These are phyloP conservation scores for Arthrobotrys musiformis DNA, from an alignment of 2,329 filamentous ascomycete genomes.

Conservation along the genomic window DNA sequence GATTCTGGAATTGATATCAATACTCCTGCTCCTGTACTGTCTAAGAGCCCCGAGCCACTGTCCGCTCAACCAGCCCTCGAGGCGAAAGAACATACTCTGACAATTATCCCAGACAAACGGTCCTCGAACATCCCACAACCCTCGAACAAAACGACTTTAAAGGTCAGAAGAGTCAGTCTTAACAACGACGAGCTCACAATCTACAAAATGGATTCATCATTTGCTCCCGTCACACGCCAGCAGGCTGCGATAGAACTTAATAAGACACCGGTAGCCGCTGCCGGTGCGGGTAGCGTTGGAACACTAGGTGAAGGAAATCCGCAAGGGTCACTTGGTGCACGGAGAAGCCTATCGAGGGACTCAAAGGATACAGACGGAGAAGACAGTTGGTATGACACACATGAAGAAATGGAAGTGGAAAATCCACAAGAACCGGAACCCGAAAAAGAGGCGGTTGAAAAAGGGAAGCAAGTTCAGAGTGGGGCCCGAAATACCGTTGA, in stretches of 20 bases:
- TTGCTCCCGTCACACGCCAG: conserved; percentile 43
- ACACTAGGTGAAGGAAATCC: not conserved
- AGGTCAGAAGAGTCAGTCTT: not conserved
- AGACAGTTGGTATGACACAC: not conserved
- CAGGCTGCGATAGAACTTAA: conserved; percentile 33
- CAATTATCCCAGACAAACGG: not conserved
- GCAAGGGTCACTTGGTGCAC: not conserved
- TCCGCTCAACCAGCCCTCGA: not conserved
- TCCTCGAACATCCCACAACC: not conserved
- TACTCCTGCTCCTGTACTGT: not conserved
- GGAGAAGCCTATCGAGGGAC: not conserved
- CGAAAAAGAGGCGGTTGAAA: not conserved
- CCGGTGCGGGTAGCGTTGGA: not conserved
- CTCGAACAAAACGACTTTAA: not conserved
- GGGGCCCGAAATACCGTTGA: not conserved
- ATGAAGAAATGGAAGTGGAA: not conserved
- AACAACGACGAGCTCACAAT: conserved; percentile 46
- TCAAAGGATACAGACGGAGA: not conserved
- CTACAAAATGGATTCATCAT: conserved; percentile 51
- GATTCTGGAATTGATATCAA: conserved; percentile 26
- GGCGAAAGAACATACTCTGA: not conserved
- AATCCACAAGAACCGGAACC: not conserved
- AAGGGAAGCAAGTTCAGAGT: not conserved
- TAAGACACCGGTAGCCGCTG: not conserved
- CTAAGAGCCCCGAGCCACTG: not conserved